Conservation (phyloP, 2,329 filamentous ascomycete genomes). For the Claviceps quebecensis region DNA sequence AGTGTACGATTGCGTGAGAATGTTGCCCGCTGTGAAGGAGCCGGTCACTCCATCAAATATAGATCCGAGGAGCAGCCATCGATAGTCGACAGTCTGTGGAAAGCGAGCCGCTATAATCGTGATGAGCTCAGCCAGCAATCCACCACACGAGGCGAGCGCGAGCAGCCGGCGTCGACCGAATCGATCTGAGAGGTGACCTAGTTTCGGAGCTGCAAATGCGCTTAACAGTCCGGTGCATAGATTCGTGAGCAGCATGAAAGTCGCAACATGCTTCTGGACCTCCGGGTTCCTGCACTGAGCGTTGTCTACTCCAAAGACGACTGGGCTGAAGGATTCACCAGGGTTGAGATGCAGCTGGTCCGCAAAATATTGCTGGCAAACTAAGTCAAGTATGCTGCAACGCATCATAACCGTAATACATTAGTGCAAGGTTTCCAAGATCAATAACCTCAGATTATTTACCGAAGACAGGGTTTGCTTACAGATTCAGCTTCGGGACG, state of each 20-base stretch:
- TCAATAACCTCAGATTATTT: no score
- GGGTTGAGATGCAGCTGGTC: conserved; percentile 48
- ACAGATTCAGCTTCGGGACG: conserved; percentile 76
- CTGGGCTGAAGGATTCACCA: conserved; percentile 27
- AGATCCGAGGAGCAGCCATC: conserved; percentile 64
- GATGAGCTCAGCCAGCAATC: conserved; percentile 58
- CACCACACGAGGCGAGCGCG: conserved; percentile 58
- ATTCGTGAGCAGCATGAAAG: conserved; percentile 64
- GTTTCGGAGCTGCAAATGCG: conserved; percentile 65
- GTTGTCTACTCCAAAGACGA: conserved; percentile 55
- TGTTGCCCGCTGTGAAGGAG: conserved; percentile 71
- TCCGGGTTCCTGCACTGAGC: conserved; percentile 67
- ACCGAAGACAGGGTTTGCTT: conserved; percentile 13
- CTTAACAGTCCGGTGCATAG: conserved; percentile 64
- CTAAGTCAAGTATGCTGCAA: conserved; percentile 55
- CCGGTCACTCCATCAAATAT: conserved; percentile 73
- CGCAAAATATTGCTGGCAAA: conserved; percentile 72
- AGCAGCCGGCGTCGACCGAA: conserved; percentile 68
- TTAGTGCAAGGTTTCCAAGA: background rate
- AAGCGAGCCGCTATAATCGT: conserved; percentile 66
- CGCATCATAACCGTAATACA: background rate
- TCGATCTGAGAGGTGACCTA: conserved; percentile 76
- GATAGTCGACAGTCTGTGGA: conserved; percentile 58
- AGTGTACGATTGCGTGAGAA: conserved; percentile 71
- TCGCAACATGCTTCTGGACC: conserved; percentile 62